Evolutionary conservation across 2,329 filamentous ascomycete species (phyloP).

Genomic region (Penicillium corylophilum): DNA sequence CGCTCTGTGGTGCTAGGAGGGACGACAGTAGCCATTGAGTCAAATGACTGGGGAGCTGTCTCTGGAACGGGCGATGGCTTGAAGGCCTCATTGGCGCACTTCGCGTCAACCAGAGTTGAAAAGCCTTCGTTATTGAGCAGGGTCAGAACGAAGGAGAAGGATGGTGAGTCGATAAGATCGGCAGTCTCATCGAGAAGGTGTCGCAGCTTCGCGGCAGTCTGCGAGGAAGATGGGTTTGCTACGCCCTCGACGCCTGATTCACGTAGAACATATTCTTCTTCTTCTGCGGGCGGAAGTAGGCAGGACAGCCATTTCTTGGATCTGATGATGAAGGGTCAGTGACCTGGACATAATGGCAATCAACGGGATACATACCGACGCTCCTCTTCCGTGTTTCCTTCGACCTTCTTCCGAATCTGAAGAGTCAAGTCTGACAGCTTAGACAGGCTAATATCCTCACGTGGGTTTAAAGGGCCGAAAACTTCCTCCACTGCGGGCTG

Average conservation of each 20-base stretch:
- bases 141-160: slow-evolving; percentile 82
- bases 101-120: slow-evolving; percentile 76
- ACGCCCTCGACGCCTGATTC: slow-evolving; percentile 72
- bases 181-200: slow-evolving; percentile 92
- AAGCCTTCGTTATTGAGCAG: slow-evolving; percentile 86
- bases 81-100: slow-evolving; percentile 76
- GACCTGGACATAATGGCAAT: slow-evolving; percentile 7
- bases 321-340: slow-evolving; percentile 33
- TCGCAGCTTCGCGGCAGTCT: slow-evolving; percentile 59
- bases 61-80: slow-evolving; percentile 50
- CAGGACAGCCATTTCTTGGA: slow-evolving; percentile 74
- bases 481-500: slow-evolving; percentile 83
- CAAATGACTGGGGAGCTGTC: slow-evolving; percentile 46
- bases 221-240: slow-evolving; percentile 37
- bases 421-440: slow-evolving; percentile 76
- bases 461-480: slow-evolving; percentile 83
- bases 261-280: slow-evolving; percentile 79
- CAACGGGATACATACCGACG: slow-evolving; percentile 46
- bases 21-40: slow-evolving; percentile 44
- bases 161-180: slow-evolving; percentile 90
- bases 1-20: slow-evolving; percentile 38
- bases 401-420: slow-evolving; percentile 79
- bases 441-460: slow-evolving; percentile 81
- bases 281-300: slow-evolving; percentile 73
- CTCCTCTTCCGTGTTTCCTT: slow-evolving; percentile 68